Conservation (phyloP, 2,329 filamentous ascomycete species). For the Huntiella omanensis region DNA sequence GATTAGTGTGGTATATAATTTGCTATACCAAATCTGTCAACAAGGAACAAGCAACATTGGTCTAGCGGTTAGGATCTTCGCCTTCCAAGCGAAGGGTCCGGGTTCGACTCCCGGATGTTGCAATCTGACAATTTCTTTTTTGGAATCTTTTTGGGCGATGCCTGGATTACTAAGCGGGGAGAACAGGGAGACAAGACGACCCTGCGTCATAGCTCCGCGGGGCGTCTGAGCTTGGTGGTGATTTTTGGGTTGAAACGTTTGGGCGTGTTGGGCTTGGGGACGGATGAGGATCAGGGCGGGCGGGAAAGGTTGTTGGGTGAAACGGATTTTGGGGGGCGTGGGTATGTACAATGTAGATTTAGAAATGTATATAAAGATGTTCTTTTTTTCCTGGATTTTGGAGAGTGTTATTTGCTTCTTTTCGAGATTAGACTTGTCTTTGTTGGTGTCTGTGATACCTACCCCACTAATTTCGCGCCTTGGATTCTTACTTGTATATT, state of each 20-base stretch:
- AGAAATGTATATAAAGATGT: background rate
- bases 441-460: background rate
- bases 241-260: background rate
- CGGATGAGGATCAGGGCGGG: background rate
- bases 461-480: background rate
- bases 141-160: too few species aligned
- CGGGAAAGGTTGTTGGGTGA: background rate
- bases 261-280: background rate
- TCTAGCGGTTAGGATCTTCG: constrained; percentile 8
- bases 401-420: background rate
- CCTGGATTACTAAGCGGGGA: too few species aligned
- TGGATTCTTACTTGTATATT: too few species aligned
- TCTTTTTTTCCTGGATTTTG: background rate
- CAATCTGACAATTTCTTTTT: background rate
- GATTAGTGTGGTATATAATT: too few species aligned
- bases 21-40: background rate
- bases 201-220: too few species aligned
- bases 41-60: background rate
- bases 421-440: background rate
- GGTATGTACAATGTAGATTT: background rate
- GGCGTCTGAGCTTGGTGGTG: background rate
- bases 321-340: background rate
- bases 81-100: constrained; percentile 7
- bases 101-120: constrained; percentile 7
- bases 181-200: too few species aligned